A percentile compares a stretch with the other conserved stretches of the same genome.
These are phyloP conservation scores for Corchorus capsularis DNA, from an alignment of 345 rosid genomes.

Conservation along the genomic window DNA sequence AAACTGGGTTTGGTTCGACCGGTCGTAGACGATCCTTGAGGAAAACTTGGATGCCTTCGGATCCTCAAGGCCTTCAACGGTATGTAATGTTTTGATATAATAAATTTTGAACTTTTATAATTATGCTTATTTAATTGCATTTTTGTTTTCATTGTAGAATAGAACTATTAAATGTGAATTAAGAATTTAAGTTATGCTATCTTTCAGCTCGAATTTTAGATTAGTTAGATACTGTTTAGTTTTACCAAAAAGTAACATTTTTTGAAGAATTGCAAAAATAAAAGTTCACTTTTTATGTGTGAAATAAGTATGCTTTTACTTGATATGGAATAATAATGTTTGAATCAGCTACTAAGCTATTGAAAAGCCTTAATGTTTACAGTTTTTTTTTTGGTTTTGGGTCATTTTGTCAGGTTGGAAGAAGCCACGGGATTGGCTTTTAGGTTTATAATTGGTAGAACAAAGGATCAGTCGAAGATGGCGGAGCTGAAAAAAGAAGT, in stretches of 20 bases:
- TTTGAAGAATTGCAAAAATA: not conserved
- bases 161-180: not conserved
- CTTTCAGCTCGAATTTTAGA: not conserved
- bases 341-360: not conserved
- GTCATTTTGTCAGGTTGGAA: conserved; percentile 59
- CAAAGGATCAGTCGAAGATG: conserved; percentile 60
- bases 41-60: conserved; percentile 91
- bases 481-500: conserved; percentile 68
- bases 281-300: not conserved
- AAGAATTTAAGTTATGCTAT: not conserved
- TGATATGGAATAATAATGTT: not conserved
- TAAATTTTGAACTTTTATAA: not conserved
- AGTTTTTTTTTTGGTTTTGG: not conserved
- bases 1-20: conserved; percentile 71
- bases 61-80: conserved; percentile 80
- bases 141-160: not conserved
- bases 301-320: too few species aligned
- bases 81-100: conserved; percentile 18
- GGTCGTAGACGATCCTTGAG: conserved; percentile 77
- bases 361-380: not conserved
- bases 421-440: conserved; percentile 84
- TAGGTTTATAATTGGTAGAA: conserved; percentile 78
- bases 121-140: not conserved
- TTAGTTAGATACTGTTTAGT: too few species aligned
- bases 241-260: too few species aligned